Conservation (phyloP, 805 yeast genomes). For the Saccharomycopsis fibuligera region DNA sequence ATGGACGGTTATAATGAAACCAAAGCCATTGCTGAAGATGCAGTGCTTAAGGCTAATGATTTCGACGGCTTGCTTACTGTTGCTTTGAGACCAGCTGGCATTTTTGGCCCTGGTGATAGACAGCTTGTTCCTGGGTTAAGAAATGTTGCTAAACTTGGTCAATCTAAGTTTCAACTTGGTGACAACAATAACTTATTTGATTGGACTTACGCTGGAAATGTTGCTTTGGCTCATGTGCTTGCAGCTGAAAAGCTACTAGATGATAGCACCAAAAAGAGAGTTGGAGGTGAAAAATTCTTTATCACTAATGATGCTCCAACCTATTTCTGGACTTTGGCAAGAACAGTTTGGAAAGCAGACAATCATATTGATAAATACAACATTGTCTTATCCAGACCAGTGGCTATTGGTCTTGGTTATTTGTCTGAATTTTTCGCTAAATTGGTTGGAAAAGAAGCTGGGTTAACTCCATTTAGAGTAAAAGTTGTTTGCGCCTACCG, state of each 20-base stretch:
- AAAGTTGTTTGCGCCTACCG: conserved; percentile 87
- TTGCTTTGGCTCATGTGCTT: conserved; percentile 91
- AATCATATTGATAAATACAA: conserved; percentile 70
- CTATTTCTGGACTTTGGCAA: conserved; percentile 94
- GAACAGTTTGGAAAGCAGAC: conserved; percentile 96
- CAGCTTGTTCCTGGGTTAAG: conserved; percentile 92
- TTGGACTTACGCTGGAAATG: conserved; percentile 98
- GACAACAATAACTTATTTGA: conserved; percentile 91
- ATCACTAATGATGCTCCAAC: conserved; percentile 92
- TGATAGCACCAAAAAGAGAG: conserved; percentile 30
- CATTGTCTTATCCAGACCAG: conserved; percentile 61
- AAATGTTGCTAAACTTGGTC: conserved; percentile 74
- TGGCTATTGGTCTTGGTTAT: conserved; percentile 81
- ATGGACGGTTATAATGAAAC: conserved; percentile 98
- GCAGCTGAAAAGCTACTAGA: conserved; percentile 75
- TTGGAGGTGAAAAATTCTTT: conserved; percentile 85
- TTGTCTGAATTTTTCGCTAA: conserved; percentile 69
- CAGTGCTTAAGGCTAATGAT: conserved; percentile 70
- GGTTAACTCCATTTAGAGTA: conserved; percentile 93
- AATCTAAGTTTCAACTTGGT: conserved; percentile 89
- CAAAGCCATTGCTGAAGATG: conserved; percentile 82
- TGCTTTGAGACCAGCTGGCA: conserved; percentile 94
- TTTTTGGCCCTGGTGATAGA: conserved; percentile 97
- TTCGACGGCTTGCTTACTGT: conserved; percentile 61
- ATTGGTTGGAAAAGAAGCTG: conserved; percentile 75